These are phyloP conservation scores for Brassica incana DNA, from an alignment of 345 rosid species.

Conservation along the genomic window DNA sequence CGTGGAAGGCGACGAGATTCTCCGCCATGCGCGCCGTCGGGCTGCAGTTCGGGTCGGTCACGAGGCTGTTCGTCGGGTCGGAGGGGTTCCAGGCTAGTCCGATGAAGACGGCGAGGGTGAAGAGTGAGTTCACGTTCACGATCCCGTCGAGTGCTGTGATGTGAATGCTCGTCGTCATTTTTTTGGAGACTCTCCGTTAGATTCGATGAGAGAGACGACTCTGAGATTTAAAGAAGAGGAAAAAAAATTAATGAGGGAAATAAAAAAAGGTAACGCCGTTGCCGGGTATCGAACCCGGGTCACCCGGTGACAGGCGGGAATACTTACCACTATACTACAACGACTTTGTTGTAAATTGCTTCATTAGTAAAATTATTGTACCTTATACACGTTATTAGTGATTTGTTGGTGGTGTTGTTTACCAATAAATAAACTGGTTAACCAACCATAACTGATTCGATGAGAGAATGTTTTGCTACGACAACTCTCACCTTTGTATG, in stretches of 20 bases:
- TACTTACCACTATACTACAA: constrained; percentile 96
- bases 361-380: no score
- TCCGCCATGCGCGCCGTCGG: constrained; percentile 49
- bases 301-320: constrained; percentile 97
- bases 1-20: constrained; percentile 75
- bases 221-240: neutral
- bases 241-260: neutral
- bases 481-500: neutral
- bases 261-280: neutral
- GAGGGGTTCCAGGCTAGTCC: constrained; percentile 77
- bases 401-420: neutral
- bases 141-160: constrained; percentile 85
- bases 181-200: neutral
- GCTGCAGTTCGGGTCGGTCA: constrained; percentile 45
- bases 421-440: constrained; percentile 4
- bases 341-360: constrained; percentile 41
- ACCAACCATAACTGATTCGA: constrained; percentile 11
- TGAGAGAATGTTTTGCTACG: constrained; percentile 1
- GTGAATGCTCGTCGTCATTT: constrained; percentile 77
- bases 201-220: neutral
- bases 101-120: constrained; percentile 87
- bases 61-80: constrained; percentile 49
- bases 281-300: constrained; percentile 88
- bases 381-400: neutral
- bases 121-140: constrained; percentile 85